Conservation (phyloP, 2,329 filamentous ascomycete species). For the Colletotrichum chrysophilum region DNA sequence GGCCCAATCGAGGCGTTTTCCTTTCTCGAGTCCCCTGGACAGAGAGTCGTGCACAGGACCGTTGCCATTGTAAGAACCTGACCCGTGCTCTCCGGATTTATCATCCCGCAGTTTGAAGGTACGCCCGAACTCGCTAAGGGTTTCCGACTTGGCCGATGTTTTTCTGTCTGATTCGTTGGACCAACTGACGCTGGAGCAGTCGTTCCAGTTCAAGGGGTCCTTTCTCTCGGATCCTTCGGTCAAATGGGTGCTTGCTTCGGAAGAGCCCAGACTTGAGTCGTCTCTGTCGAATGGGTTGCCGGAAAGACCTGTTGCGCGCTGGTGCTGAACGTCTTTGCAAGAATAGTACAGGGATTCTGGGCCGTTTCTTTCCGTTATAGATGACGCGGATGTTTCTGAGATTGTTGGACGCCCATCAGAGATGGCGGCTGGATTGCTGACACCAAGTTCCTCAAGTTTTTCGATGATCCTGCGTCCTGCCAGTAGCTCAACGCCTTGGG, state of each 20-base stretch:
- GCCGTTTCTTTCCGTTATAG: background rate
- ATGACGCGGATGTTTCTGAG: background rate
- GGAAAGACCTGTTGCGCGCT: background rate
- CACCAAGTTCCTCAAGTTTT: rapidly evolving
- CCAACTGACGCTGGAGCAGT: background rate
- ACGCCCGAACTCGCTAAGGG: background rate
- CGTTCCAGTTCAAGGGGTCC: background rate
- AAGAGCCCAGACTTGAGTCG: rapidly evolving
- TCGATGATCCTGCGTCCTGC: background rate
- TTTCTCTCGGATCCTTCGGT: background rate
- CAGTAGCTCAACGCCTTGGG: rapidly evolving
- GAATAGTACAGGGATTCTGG: rapidly evolving
- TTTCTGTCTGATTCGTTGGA: rapidly evolving
- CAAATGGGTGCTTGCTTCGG: background rate
- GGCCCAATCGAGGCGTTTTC: rapidly evolving
- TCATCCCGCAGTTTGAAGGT: background rate
- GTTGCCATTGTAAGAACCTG: background rate
- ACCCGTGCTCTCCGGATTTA: background rate
- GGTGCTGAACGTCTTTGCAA: background rate
- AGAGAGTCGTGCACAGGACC: background rate
- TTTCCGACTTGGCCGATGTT: rapidly evolving
- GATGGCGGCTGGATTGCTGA: background rate
- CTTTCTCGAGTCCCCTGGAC: rapidly evolving
- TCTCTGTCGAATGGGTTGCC: background rate
- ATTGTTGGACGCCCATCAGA: background rate